phyloP scores from a whole-genome alignment of 208 protist species.

The Trypanosoma mega region DNA sequence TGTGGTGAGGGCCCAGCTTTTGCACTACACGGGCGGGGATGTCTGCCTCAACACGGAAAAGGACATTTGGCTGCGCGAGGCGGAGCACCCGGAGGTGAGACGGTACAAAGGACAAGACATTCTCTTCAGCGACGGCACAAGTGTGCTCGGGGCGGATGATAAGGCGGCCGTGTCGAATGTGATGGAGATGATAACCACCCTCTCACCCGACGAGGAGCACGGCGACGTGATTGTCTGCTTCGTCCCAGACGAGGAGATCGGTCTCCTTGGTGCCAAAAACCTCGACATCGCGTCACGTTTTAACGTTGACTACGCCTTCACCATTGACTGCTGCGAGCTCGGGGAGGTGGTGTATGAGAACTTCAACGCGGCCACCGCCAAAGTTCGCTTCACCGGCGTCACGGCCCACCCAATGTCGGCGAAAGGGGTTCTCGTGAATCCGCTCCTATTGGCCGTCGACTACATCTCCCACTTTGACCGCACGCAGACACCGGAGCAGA shows the following conservation, averaged over 20 bases:
- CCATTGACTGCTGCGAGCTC: slow-evolving; percentile 82
- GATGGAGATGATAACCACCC: slow-evolving; percentile 74
- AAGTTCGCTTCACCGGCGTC: slow-evolving; percentile 65
- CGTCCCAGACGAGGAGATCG: slow-evolving; percentile 87
- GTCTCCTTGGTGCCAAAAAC: slow-evolving; percentile 77
- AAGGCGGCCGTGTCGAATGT: slow-evolving; percentile 78
- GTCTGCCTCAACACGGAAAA: slow-evolving; percentile 74
- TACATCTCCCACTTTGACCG: slow-evolving; percentile 68
- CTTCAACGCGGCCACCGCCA: slow-evolving; percentile 74
- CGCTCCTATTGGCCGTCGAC: slow-evolving; percentile 77
- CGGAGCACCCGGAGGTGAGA: slow-evolving; percentile 69
- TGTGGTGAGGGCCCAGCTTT: slow-evolving; percentile 64
- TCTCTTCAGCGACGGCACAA: slow-evolving; percentile 85
- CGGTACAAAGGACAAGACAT: slow-evolving; percentile 82
- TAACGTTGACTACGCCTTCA: slow-evolving; percentile 84
- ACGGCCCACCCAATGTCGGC: slow-evolving; percentile 86
- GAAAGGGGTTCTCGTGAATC: slow-evolving; percentile 87
- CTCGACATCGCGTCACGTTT: slow-evolving; percentile 73
- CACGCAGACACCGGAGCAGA: slow-evolving; percentile 76
- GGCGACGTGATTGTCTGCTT: slow-evolving; percentile 82
- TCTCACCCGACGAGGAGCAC: slow-evolving; percentile 46
- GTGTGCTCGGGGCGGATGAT: slow-evolving; percentile 85
- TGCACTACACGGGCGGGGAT: slow-evolving; percentile 72
- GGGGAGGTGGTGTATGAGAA: slow-evolving; percentile 86
- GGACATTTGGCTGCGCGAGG: slow-evolving; percentile 55